Percentiles rank a stretch among this genome's conserved stretches.
Conservation (phyloP, 2,329 filamentous ascomycete species). For the Fusarium goolgardi region DNA sequence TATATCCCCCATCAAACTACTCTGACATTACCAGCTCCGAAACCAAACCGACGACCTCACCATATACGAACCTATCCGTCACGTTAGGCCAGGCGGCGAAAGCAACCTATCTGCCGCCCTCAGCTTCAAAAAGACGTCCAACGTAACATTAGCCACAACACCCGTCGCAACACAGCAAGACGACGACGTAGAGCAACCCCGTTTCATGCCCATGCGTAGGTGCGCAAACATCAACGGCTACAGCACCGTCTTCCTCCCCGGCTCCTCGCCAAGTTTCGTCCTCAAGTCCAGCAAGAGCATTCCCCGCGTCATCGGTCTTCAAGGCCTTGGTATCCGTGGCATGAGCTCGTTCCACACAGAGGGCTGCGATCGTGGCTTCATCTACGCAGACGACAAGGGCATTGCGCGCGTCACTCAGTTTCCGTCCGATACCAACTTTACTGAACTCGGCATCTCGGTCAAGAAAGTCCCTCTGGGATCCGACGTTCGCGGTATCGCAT, state of each 20-base stretch:
- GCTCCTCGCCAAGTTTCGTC: constrained; percentile 82
- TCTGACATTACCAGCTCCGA: constrained; percentile 67
- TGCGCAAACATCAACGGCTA: constrained; percentile 79
- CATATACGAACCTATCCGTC: constrained; percentile 84
- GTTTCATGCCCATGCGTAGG: constrained; percentile 65
- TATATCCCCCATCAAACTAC: background rate
- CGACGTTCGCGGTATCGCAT: constrained; percentile 79
- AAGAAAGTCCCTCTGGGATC: constrained; percentile 76
- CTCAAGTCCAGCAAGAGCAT: constrained; percentile 82
- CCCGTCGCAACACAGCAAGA: constrained; percentile 62
- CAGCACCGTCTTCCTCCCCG: constrained; percentile 84
- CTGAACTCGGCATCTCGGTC: constrained; percentile 80
- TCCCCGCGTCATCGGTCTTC: constrained; percentile 79
- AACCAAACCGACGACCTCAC: constrained; percentile 84
- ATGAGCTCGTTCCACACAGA: constrained; percentile 82
- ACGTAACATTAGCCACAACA: constrained; percentile 72
- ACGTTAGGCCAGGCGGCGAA: constrained; percentile 53
- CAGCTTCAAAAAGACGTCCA: constrained; percentile 80
- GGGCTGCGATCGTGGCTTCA: constrained; percentile 83
- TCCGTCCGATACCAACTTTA: constrained; percentile 72
- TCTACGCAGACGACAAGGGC: constrained; percentile 80
- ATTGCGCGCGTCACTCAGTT: constrained; percentile 79
- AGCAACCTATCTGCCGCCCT: constrained; percentile 65
- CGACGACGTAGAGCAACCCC: constrained; percentile 59
- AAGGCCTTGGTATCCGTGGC: constrained; percentile 74